These are phyloP conservation scores for Bullera alba DNA, from an alignment of 768 basidiomycete species.

Conservation along the genomic window DNA sequence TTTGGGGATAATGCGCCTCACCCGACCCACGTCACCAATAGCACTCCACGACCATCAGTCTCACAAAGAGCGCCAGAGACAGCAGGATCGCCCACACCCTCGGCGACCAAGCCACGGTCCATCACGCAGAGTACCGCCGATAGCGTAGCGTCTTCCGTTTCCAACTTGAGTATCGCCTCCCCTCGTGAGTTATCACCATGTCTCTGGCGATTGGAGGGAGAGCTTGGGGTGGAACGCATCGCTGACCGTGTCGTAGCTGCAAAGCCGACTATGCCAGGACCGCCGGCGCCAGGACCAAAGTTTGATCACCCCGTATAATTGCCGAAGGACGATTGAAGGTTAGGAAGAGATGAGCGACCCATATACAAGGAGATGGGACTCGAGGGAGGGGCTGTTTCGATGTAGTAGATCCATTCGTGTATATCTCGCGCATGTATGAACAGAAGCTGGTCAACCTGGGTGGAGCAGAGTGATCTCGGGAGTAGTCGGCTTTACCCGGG, in stretches of 20 bases:
- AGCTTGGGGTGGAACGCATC: neutral
- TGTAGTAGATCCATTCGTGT: too few relatives aligned
- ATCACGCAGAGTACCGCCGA: neutral
- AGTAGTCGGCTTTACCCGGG: too few relatives aligned
- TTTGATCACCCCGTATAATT: neutral
- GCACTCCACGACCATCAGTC: neutral
- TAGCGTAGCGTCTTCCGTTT: conserved; percentile 3
- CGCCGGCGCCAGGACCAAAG: conserved; percentile 32
- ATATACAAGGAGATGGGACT: too few relatives aligned
- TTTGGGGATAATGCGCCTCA: conserved; percentile 45
- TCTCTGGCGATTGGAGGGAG: too few relatives aligned
- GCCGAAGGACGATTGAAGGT: too few relatives aligned
- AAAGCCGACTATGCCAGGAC: conserved; percentile 23
- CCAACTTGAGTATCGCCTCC: conserved; percentile 3
- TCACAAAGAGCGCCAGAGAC: neutral
- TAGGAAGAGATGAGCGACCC: too few relatives aligned
- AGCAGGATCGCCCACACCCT: neutral
- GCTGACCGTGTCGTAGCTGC: conserved; percentile 9
- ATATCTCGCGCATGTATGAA: too few relatives aligned
- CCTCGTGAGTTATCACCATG: conserved; percentile 11
- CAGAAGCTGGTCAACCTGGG: too few relatives aligned
- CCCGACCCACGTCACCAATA: neutral
- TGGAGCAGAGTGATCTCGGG: too few relatives aligned
- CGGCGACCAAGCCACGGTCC: neutral
- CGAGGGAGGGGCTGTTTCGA: too few relatives aligned